Base-by-base conservation (phyloP, 306 rosid species). In the Pyrus betulifolia region DNA sequence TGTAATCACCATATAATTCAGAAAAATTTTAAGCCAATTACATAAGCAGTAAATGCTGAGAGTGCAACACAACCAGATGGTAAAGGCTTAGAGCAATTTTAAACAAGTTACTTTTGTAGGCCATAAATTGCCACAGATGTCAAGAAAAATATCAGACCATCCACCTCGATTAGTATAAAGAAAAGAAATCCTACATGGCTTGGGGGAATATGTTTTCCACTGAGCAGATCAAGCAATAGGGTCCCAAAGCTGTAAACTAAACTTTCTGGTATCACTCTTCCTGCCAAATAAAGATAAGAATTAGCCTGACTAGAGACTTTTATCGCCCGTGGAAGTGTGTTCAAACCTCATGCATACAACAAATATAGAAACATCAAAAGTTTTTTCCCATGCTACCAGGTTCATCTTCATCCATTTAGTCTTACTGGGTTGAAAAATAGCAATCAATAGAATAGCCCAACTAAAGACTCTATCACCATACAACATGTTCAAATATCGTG, bases 141-240 rank as follows among this genome's bases (percentile, higher is more conserved):
- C 49, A 45, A 72, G 74, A 63, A 42, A 64, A 18, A 64, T 72
- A 49, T 76, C 79, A 4, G 49, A 71, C 72, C 62, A 60, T 79
- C 69, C 71, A 65, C 61, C 62, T n/a, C 28, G 2, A 57, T 8
- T 57, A 82, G 64, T 68, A 54, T 38, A 78, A 19, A 27, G 63
- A 46, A 78, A 22, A 55, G 70, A 74, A 72, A 54, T 64, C 61
- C 54, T 89, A 93, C 98, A 85, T 91, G 98, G 82, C 96, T 91
- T 0, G 97, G 98, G 30, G 98, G 98, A 40, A 93, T 93, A 82
- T 93, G 98, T 82, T 93, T 93, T 81, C 98, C 98, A 76, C 98
- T 93, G 76, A 93, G 86, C 74, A 93, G 97, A 88, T 91, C 98
- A 4, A 93, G 98, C 89, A 91, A 80, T 35, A 93, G 87, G 72